phyloP scores from a whole-genome alignment of 441 rosid species.

The Theobroma grandiflorum region DNA sequence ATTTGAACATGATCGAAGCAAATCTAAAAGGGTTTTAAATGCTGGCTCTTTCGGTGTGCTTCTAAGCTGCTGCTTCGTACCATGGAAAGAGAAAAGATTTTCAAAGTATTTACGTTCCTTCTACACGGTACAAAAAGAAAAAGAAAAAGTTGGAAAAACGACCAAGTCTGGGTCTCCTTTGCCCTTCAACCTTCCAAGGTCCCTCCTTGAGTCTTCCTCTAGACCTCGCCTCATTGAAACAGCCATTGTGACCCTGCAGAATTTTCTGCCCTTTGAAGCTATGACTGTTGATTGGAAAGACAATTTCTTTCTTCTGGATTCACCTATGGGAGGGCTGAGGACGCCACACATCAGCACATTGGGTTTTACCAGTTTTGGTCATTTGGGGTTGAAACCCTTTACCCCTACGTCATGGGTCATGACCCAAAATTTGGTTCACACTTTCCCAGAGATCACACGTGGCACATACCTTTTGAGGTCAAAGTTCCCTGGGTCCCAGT shows the following conservation, averaged over 20 bases:
- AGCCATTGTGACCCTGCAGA: constrained; percentile 20
- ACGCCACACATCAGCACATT: too few species aligned
- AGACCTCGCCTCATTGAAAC: constrained; percentile 27
- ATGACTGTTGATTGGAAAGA: constrained; percentile 5
- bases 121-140: constrained; percentile 31
- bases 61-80: constrained; percentile 5
- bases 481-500: too few species aligned
- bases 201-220: not conserved
- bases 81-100: not conserved
- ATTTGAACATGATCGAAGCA: constrained; percentile 10
- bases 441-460: too few species aligned
- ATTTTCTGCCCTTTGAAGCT: constrained; percentile 29
- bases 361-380: too few species aligned
- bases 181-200: not conserved
- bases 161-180: constrained; percentile 49
- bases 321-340: not conserved
- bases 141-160: constrained; percentile 31
- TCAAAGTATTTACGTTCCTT: constrained; percentile 38
- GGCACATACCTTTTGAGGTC: too few species aligned
- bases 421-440: too few species aligned
- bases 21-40: not conserved
- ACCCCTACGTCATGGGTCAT: too few species aligned
- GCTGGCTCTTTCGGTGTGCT: constrained; percentile 7
- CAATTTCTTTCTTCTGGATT: not conserved
- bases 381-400: too few species aligned